Evolutionary conservation across 2,329 filamentous ascomycete genomes (phyloP).

Genomic region (Colletotrichum godetiae): DNA sequence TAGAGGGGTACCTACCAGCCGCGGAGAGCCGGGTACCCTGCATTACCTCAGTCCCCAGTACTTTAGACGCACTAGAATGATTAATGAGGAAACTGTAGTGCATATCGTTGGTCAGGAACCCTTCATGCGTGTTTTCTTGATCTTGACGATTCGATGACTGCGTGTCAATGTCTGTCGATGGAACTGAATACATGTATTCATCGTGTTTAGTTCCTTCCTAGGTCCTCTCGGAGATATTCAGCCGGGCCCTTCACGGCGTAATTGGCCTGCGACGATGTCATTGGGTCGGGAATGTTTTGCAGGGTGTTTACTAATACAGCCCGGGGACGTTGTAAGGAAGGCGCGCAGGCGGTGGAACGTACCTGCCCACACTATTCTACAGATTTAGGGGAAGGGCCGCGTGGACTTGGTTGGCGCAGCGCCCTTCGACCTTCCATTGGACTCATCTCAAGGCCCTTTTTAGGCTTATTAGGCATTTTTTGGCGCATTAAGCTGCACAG

Average conservation of each 20-base stretch:
- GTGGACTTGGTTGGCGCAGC: constrained; percentile 17
- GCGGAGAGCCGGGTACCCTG: background rate
- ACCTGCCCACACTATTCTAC: background rate
- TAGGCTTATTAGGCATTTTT: background rate
- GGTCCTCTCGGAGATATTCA: background rate
- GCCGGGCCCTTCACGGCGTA: constrained; percentile 9
- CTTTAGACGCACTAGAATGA: background rate
- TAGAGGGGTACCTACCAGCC: background rate
- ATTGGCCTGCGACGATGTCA: background rate
- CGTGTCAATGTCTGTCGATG: background rate
- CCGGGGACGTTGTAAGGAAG: background rate
- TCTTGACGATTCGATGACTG: background rate
- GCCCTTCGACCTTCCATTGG: background rate
- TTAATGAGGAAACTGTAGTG: background rate
- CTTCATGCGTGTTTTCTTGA: background rate
- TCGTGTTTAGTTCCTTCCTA: no score
- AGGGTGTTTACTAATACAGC: background rate
- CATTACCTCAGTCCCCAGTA: no score
- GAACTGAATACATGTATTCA: no score
- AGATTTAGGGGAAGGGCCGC: constrained; percentile 1
- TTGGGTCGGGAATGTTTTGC: background rate
- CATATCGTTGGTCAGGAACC: background rate
- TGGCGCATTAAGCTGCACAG: background rate
- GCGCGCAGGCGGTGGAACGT: background rate
- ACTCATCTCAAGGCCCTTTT: background rate